Percentiles rank a stretch among this genome's conserved stretches.
These are phyloP conservation scores for Ramularia endophylla DNA, from an alignment of 2,329 filamentous ascomycete genomes.

Conservation along the genomic window DNA sequence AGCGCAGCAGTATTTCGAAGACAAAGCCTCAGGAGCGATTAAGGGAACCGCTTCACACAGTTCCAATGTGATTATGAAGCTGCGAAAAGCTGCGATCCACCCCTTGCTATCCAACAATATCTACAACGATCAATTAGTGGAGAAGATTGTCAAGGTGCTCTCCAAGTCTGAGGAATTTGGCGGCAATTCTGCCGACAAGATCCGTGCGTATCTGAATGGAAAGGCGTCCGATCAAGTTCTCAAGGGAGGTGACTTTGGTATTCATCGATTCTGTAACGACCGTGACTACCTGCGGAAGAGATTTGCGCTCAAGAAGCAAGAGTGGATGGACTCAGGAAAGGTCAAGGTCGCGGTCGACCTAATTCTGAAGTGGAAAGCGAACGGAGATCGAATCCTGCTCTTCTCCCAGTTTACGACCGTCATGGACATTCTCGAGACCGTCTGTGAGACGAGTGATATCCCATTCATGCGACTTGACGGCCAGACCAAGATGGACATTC, in stretches of 20 bases:
- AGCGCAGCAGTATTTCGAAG: constrained; percentile 54
- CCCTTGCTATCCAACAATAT: constrained; percentile 78
- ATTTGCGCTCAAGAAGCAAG: constrained; percentile 53
- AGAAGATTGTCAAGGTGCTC: constrained; percentile 54
- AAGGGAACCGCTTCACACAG: constrained; percentile 44
- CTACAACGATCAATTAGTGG: constrained; percentile 68
- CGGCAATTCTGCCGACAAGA: constrained; percentile 28
- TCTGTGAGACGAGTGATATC: constrained; percentile 67
- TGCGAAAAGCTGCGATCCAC: constrained; percentile 89
- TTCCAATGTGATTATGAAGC: constrained; percentile 63
- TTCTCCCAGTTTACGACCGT: constrained; percentile 93
- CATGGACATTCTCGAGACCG: constrained; percentile 81
- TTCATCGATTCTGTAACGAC: constrained; percentile 52
- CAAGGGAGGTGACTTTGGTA: constrained; percentile 67
- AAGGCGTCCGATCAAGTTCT: constrained; percentile 64
- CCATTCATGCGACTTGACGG: constrained; percentile 83
- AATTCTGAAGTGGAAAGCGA: constrained; percentile 64
- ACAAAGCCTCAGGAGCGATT: constrained; percentile 48
- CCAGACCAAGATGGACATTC: constrained; percentile 70
- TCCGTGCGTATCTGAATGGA: constrained; percentile 62
- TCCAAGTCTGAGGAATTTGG: constrained; percentile 28
- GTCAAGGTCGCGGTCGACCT: constrained; percentile 74
- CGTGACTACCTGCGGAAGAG: constrained; percentile 48
- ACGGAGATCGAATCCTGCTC: constrained; percentile 80
- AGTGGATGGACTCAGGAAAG: constrained; percentile 70